Conservation (phyloP, 371 early-diverging fungal genomes). For the Apophysomyces trapeziformis region DNA sequence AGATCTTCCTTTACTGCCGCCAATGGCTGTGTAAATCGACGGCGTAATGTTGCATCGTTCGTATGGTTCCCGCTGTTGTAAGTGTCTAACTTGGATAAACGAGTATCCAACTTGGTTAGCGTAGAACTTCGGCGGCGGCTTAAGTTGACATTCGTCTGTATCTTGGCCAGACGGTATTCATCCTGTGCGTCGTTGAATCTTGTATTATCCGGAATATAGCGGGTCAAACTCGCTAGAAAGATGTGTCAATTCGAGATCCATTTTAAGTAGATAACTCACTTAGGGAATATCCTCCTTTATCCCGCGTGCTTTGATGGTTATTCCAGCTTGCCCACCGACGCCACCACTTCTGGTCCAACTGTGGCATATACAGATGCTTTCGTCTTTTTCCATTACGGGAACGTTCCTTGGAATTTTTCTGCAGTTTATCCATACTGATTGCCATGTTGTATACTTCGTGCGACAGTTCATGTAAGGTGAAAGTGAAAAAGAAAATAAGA, state of each 20-base stretch:
- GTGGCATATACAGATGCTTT: slow-evolving; percentile 60
- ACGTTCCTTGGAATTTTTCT: slow-evolving; percentile 27
- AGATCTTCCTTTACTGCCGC: not conserved
- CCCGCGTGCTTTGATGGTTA: slow-evolving; percentile 46
- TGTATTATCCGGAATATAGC: slow-evolving; percentile 30
- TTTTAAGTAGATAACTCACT: slow-evolving; percentile 23
- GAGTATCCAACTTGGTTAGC: not conserved
- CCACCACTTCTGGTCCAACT: slow-evolving; percentile 59
- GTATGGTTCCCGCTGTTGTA: slow-evolving; percentile 10
- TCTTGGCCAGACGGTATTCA: slow-evolving; percentile 34
- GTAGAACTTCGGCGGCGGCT: slow-evolving; percentile 19
- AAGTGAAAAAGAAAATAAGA: slow-evolving; percentile 67
- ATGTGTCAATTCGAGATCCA: slow-evolving; percentile 1
- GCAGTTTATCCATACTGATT: slow-evolving; percentile 43
- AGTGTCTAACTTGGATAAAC: slow-evolving; percentile 18
- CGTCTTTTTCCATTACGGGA: slow-evolving; percentile 36
- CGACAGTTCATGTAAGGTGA: slow-evolving; percentile 64
- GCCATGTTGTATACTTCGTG: slow-evolving; percentile 57
- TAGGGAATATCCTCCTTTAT: slow-evolving; percentile 47
- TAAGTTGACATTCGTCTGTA: slow-evolving; percentile 29
- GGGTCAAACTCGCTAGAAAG: slow-evolving; percentile 28
- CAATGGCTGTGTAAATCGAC: not conserved
- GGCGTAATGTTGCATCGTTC: not conserved
- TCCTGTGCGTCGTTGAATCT: slow-evolving; percentile 33
- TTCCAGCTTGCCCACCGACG: slow-evolving; percentile 52